A percentile compares a stretch with the other conserved stretches of the same genome.
phyloP scores from a whole-genome alignment of 768 basidiomycete species.

The Russula foetens region DNA sequence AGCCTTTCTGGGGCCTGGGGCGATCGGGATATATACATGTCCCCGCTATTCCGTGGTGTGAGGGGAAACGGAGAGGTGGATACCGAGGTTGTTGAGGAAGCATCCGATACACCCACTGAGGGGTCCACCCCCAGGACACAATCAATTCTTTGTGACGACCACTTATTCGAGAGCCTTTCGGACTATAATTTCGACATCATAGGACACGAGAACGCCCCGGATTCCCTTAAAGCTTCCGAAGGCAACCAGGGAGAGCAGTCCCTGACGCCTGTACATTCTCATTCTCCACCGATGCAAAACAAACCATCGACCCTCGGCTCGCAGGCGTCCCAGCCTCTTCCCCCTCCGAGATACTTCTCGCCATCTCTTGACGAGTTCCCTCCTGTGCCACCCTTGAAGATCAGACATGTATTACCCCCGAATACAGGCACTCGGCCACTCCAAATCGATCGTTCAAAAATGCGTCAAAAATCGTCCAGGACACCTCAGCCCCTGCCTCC shows the following conservation, averaged over 20 bases:
- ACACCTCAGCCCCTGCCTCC: background rate
- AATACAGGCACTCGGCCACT: slow-evolving; percentile 1
- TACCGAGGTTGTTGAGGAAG: background rate
- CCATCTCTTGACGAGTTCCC: background rate
- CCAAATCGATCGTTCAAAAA: slow-evolving; percentile 6
- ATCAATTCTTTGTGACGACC: background rate
- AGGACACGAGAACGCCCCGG: background rate
- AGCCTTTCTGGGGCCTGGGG: background rate
- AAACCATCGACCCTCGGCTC: too few species aligned
- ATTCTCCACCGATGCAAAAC: background rate
- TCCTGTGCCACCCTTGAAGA: background rate
- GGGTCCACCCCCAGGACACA: background rate
- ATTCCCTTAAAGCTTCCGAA: background rate
- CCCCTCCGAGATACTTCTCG: background rate
- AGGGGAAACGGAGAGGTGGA: background rate
- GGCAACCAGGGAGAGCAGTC: background rate
- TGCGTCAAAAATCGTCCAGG: background rate
- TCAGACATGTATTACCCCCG: background rate
- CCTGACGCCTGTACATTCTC: background rate
- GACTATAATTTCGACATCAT: slow-evolving; percentile 6
- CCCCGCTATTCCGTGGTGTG: slow-evolving; percentile 3
- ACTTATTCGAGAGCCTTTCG: slow-evolving; percentile 3
- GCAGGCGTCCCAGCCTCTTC: background rate
- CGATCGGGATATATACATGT: background rate
- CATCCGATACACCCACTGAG: background rate